Conservation (phyloP, 2,329 filamentous ascomycete genomes). For the Penicillium sp. region DNA sequence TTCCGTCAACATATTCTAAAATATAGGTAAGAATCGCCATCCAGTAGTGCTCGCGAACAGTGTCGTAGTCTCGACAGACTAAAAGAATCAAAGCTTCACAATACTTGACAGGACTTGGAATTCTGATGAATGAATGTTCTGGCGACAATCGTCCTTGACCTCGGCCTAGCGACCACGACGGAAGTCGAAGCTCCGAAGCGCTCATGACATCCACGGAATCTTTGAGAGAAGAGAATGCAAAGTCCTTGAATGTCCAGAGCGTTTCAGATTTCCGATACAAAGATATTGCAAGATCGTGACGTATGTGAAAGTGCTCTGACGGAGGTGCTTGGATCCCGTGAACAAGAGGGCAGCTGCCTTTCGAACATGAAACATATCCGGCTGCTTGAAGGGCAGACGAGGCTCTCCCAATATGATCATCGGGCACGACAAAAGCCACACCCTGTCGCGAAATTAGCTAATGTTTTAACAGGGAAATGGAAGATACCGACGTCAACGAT, state of each 20-base stretch:
- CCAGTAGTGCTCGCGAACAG: slow-evolving; percentile 13
- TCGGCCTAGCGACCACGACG: slow-evolving; percentile 1
- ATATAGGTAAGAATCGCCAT: slow-evolving; percentile 21
- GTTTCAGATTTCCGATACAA: slow-evolving; percentile 19
- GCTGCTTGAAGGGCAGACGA: slow-evolving; percentile 10
- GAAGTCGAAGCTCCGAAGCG: slow-evolving; percentile 18
- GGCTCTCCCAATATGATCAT: slow-evolving; percentile 10
- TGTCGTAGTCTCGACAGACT: slow-evolving; percentile 18
- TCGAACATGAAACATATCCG: slow-evolving; percentile 15
- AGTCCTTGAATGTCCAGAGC: slow-evolving; percentile 4
- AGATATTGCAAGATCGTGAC: slow-evolving; percentile 14
- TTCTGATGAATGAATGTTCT: slow-evolving; percentile 8
- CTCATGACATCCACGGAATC: slow-evolving; percentile 7
- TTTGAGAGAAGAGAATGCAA: slow-evolving; percentile 9
- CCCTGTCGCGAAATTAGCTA: slow-evolving; percentile 4
- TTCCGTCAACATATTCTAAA: slow-evolving; percentile 19
- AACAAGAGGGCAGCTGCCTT: slow-evolving; percentile 9
- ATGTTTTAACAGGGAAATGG: neutral
- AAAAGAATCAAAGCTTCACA: slow-evolving; percentile 20
- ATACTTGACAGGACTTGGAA: slow-evolving; percentile 14
- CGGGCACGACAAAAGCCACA: slow-evolving; percentile 16
- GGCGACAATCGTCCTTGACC: slow-evolving; percentile 14
- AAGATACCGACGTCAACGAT: slow-evolving; percentile 18
- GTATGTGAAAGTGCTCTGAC: slow-evolving; percentile 16
- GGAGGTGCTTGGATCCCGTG: slow-evolving; percentile 3